Percentiles rank a stretch among this genome's conserved stretches.
Conservation (phyloP, 2,329 filamentous ascomycete genomes). For the Fusarium dlaminii region DNA sequence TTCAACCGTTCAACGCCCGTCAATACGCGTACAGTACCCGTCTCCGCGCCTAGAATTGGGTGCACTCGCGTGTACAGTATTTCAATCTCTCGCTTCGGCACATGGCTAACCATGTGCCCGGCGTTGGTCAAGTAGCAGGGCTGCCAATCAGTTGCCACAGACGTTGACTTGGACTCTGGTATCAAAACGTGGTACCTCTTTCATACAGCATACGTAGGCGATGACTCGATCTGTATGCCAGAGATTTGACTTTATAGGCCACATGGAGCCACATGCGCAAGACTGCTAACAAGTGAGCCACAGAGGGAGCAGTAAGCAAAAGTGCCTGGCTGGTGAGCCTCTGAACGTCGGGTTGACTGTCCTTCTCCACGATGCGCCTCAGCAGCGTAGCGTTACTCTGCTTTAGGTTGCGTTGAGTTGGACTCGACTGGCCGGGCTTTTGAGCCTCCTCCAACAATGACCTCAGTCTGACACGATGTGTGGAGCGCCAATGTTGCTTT, state of each 20-base stretch:
- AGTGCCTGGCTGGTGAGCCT: slow-evolving; percentile 18
- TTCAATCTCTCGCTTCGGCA: slow-evolving; percentile 25
- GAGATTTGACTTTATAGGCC: slow-evolving; percentile 5
- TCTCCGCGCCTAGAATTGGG: not conserved
- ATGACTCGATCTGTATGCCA: slow-evolving; percentile 3
- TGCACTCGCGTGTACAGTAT: slow-evolving; percentile 22
- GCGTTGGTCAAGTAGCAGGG: slow-evolving; percentile 28
- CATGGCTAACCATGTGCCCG: slow-evolving; percentile 39
- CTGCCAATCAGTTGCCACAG: slow-evolving; percentile 32
- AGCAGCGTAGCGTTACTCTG: slow-evolving; percentile 7
- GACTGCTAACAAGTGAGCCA: not conserved
- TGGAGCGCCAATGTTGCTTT: slow-evolving; percentile 31
- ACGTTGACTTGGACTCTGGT: not conserved
- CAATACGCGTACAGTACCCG: slow-evolving; percentile 23
- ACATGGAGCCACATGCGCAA: slow-evolving; percentile 7
- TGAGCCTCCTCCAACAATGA: slow-evolving; percentile 38
- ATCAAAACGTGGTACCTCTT: slow-evolving; percentile 1
- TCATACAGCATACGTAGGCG: slow-evolving; percentile 1
- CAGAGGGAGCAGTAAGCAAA: slow-evolving; percentile 3
- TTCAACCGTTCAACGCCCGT: slow-evolving; percentile 21
- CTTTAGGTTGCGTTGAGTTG: not conserved
- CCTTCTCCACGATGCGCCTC: slow-evolving; percentile 16
- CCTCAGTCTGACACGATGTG: slow-evolving; percentile 41
- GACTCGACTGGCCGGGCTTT: slow-evolving; percentile 20
- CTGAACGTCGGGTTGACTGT: slow-evolving; percentile 3